These are phyloP conservation scores for Tolypocladium pustulatum DNA, from an alignment of 2,329 filamentous ascomycete species.

Conservation along the genomic window DNA sequence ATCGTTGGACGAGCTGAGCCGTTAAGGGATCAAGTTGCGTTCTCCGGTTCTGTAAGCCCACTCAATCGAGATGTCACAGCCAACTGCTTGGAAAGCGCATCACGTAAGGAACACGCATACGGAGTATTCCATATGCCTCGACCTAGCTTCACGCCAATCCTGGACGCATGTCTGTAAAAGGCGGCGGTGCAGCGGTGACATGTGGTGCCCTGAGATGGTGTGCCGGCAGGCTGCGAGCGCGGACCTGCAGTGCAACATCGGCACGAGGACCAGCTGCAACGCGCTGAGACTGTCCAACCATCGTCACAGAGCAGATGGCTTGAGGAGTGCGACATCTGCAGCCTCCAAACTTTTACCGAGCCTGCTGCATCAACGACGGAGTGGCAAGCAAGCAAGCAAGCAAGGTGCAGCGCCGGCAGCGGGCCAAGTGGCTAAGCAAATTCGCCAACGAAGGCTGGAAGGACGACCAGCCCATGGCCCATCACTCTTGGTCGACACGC, in stretches of 20 bases:
- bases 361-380: neutral
- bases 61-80: neutral
- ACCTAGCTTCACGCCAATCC: too few species aligned
- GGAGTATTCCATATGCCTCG: neutral
- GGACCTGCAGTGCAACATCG: neutral
- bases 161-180: neutral
- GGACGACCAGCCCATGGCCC: neutral
- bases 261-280: neutral
- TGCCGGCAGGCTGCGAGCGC: neutral
- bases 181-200: neutral
- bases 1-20: neutral
- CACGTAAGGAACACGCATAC: neutral
- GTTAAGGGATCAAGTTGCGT: too few species aligned
- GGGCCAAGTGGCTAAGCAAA: neutral
- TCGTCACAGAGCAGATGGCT: neutral
- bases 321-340: neutral
- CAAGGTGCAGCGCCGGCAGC: neutral
- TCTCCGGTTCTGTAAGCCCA: neutral
- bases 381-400: neutral
- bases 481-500: neutral
- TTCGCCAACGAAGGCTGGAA: neutral
- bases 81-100: neutral
- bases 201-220: neutral
- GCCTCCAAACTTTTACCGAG: neutral
- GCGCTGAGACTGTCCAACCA: neutral